Percentiles rank a stretch among this genome's conserved stretches.
These are phyloP conservation scores for Hypoxylon rubiginosum DNA, from an alignment of 2,329 filamentous ascomycete species.

Conservation along the genomic window DNA sequence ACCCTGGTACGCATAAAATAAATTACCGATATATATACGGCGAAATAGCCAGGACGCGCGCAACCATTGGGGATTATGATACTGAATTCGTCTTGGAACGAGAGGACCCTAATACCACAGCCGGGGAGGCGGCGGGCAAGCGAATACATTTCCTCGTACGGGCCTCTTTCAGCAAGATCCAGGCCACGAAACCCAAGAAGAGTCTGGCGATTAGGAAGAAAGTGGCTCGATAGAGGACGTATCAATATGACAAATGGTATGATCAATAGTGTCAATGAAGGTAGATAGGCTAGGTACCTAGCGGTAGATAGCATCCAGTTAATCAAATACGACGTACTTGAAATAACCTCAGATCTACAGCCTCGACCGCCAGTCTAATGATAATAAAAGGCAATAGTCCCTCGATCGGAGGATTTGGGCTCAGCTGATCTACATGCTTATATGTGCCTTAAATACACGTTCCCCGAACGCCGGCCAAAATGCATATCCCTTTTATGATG, in stretches of 20 bases:
- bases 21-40: conserved; percentile 24
- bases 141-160: conserved; percentile 26
- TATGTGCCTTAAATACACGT: neutral
- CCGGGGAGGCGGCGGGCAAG: conserved; percentile 26
- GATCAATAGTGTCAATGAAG: neutral
- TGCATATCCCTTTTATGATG: conserved; percentile 24
- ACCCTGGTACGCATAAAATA: conserved; percentile 1
- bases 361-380: neutral
- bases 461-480: conserved; percentile 40
- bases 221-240: neutral
- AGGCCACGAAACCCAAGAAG: neutral
- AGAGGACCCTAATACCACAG: conserved; percentile 14
- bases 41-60: conserved; percentile 17
- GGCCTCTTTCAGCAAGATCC: neutral
- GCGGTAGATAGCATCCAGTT: neutral
- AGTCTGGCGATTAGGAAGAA: neutral
- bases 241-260: neutral
- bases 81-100: conserved; percentile 21
- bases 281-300: neutral
- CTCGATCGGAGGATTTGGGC: neutral
- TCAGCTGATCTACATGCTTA: no score
- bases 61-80: neutral
- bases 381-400: neutral
- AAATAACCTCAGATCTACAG: neutral
- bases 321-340: neutral